Evolutionary conservation across 1,284 basidiomycete genomes (phyloP), one percentile per base, ranked within the genome.

Genomic region (Exsudoporus floridanus): DNA sequence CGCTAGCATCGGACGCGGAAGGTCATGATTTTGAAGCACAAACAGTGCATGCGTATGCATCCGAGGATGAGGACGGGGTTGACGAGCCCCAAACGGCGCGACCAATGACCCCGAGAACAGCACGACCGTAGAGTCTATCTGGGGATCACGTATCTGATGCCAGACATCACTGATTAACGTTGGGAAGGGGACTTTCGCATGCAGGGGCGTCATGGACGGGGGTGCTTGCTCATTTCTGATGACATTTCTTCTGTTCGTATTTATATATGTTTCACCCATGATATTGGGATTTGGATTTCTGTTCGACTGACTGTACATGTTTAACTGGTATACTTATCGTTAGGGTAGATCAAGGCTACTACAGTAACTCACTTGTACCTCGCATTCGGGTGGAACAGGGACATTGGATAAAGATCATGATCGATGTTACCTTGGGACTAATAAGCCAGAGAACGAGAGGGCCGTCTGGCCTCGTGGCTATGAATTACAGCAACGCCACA

Each of bases 21-120:
- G 40, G 25, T 12, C n/a, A 16, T 12, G 4, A 6, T 41, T 28
- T 19, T 36, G 30, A 19, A 12, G 25, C 7, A 23, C 57, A 50
- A 18, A 34, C 21, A 0, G 48, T 58, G 39, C 34, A 46, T 2
- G 30, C 8, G 14, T 28, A 50, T 34, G 12, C 28, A 9, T 42
- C 52, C 19, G 59, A 34, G 13, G 35, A 37, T 16, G 45, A 52
- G 43, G 27, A n/a, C n/a, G 61, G 37, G 18, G 4, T 5, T 23
- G 40, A 38, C 23, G 63, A 47, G 7, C 60, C 46, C 4, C 31
- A 16, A n/a, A 64, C 64, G 18, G 57, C 63, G 9, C 54, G 42
- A 36, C 55, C 57, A 19, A 44, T n/a, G 36, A 65, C 57, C 5
- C 55, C 60, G 3, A 30, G 33, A 14, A 55, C 65, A 25, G 64